Evolutionary conservation across 768 basidiomycete genomes (phyloP), one percentile per base, ranked within the genome.

Genomic region (Xerocomus potaroensis): DNA sequence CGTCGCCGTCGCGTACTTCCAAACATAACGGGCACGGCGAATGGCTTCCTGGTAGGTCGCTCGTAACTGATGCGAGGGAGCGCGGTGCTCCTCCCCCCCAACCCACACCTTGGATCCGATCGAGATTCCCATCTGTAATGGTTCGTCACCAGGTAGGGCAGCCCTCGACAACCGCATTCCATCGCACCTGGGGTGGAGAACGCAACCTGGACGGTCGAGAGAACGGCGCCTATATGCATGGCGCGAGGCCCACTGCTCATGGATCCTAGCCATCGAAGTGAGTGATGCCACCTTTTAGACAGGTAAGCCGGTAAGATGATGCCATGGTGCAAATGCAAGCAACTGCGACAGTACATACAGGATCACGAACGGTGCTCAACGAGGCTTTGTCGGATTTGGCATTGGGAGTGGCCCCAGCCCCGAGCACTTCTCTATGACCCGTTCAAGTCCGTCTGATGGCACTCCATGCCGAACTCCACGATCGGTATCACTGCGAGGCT

Each of bases 401-500:
- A n/a, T n/a, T n/a, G n/a, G n/a, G n/a, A n/a, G n/a, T n/a, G n/a
- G n/a, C n/a, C n/a, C n/a, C n/a, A n/a, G n/a, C n/a, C n/a, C n/a
- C n/a, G n/a, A n/a, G n/a, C n/a, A n/a, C n/a, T n/a, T n/a, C n/a
- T n/a, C n/a, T n/a, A n/a, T n/a, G n/a, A n/a, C n/a, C n/a, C n/a
- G n/a, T 60, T 75, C 0, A 63, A 75, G 44, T 74, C 87, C 6
- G 55, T 80, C 38, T 69, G 74, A 10, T 74, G 79, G 30, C 80
- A 87, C 52, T 80, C 87, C 8, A 78, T 87, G 57, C 73, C 86
- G 40, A 73, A 72, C 59, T 77, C 64, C 18, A 89, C 86, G 22
- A 85, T 80, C 34, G 79, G 62, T 91, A 89, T 54, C 88, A 89
- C 62, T 89, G 87, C 0, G 85, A 81, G 59, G 83, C 84, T 90